Evolutionary conservation across 257 asterid species (phyloP).

Genomic region (Jaltomata sinuosa): DNA sequence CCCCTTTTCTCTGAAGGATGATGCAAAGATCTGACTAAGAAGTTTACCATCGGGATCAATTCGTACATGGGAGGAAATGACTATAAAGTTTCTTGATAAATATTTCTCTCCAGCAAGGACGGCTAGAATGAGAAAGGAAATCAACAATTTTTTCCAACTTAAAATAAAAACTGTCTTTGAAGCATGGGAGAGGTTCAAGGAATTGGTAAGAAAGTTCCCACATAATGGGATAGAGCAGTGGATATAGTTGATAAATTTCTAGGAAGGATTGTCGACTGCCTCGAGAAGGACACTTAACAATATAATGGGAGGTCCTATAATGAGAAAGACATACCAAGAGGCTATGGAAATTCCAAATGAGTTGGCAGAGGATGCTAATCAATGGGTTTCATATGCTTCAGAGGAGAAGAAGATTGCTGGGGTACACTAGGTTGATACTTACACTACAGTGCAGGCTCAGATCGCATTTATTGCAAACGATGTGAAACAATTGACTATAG

Average conservation of each 20-base stretch:
- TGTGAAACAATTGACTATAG: background rate
- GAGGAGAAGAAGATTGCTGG: background rate
- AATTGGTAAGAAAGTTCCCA: background rate
- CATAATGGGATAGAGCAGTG: background rate
- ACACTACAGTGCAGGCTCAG: background rate
- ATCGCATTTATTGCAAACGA: background rate
- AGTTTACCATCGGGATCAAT: too few relatives aligned
- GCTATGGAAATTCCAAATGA: background rate
- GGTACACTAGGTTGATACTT: background rate
- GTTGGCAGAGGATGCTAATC: background rate
- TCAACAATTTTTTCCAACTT: too few relatives aligned
- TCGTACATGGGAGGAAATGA: too few relatives aligned
- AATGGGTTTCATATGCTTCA: too few relatives aligned
- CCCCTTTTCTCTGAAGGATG: too few relatives aligned
- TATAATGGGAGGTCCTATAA: background rate
- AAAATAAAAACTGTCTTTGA: too few relatives aligned
- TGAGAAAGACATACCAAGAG: background rate
- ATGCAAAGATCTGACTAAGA: too few relatives aligned
- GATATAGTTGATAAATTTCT: background rate
- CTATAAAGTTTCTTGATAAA: background rate
- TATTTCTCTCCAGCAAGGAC: background rate
- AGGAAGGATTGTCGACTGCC: background rate
- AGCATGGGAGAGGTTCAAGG: too few relatives aligned
- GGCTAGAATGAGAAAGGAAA: background rate
- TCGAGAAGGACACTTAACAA: background rate